phyloP scores from a whole-genome alignment of 495 filamentous ascomycete species.

The Aspergillus homomorphus region DNA sequence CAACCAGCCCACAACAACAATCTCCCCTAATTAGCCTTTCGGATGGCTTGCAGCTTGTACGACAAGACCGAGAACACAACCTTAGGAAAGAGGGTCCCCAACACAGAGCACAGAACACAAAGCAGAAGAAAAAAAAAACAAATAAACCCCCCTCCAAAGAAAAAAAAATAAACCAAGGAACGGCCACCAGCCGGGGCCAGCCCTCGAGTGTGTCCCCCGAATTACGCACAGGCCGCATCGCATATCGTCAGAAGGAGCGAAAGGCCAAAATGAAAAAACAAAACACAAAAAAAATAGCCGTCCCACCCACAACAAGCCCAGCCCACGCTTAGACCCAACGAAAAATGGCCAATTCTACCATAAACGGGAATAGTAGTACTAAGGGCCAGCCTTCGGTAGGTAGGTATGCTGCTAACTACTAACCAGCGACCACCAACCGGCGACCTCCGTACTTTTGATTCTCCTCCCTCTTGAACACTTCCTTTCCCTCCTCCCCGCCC shows the following conservation, averaged over 20 bases:
- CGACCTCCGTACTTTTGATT: too few species aligned
- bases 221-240: not conserved
- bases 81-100: too few species aligned
- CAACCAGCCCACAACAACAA: not conserved
- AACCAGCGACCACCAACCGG: too few species aligned
- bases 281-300: not conserved
- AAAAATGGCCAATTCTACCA: not conserved
- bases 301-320: not conserved
- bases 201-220: not conserved
- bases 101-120: not conserved
- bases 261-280: too few species aligned
- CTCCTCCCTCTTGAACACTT: too few species aligned
- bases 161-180: not conserved
- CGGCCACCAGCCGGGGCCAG: not conserved
- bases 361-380: too few species aligned
- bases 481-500: too few species aligned
- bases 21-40: not conserved
- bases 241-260: not conserved
- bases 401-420: too few species aligned
- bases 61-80: too few species aligned
- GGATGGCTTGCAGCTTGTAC: not conserved
- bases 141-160: not conserved
- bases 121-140: not conserved
- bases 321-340: not conserved
- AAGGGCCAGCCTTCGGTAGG: too few species aligned